phyloP scores from a whole-genome alignment of 2,329 filamentous ascomycete genomes.

The Dactylonectria estremocensis region DNA sequence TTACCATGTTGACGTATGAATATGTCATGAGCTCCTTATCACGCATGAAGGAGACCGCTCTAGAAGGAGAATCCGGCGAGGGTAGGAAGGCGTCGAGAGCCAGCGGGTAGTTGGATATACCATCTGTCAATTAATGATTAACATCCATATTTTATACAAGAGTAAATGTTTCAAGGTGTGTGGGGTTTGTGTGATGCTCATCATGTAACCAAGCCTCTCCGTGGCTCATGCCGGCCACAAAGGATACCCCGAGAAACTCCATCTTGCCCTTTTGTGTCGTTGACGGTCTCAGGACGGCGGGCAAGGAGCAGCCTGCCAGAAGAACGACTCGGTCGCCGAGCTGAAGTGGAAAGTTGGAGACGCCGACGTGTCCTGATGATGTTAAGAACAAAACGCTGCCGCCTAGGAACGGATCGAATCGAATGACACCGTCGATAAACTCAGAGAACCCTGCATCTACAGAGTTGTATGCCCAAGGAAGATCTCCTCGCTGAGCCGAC shows the following conservation, averaged over 20 bases:
- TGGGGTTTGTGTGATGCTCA: not conserved
- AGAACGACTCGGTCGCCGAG: slow-evolving; percentile 25
- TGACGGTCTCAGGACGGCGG: slow-evolving; percentile 15
- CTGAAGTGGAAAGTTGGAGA: slow-evolving; percentile 32
- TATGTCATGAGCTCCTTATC: slow-evolving; percentile 69
- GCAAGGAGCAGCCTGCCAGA: slow-evolving; percentile 30
- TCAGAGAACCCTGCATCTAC: slow-evolving; percentile 29
- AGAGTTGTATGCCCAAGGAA: slow-evolving; percentile 27
- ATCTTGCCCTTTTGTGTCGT: slow-evolving; percentile 11
- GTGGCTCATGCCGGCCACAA: slow-evolving; percentile 34
- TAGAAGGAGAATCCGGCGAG: not conserved
- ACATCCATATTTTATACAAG: slow-evolving; percentile 13
- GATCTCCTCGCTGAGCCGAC: slow-evolving; percentile 17
- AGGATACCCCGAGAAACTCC: slow-evolving; percentile 31
- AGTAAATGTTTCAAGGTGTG: slow-evolving; percentile 13
- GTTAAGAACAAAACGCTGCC: slow-evolving; percentile 32
- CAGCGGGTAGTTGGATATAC: not conserved
- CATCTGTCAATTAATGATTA: not conserved
- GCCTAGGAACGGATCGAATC: slow-evolving; percentile 33
- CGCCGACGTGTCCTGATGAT: slow-evolving; percentile 23
- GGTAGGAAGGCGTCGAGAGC: not conserved
- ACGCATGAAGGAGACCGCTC: slow-evolving; percentile 9
- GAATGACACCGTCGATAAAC: slow-evolving; percentile 30
- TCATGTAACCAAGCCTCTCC: slow-evolving; percentile 27
- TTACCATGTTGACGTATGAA: slow-evolving; percentile 97